These are phyloP conservation scores for Knufia fluminis DNA, from an alignment of 2,329 filamentous ascomycete genomes.

Conservation along the genomic window DNA sequence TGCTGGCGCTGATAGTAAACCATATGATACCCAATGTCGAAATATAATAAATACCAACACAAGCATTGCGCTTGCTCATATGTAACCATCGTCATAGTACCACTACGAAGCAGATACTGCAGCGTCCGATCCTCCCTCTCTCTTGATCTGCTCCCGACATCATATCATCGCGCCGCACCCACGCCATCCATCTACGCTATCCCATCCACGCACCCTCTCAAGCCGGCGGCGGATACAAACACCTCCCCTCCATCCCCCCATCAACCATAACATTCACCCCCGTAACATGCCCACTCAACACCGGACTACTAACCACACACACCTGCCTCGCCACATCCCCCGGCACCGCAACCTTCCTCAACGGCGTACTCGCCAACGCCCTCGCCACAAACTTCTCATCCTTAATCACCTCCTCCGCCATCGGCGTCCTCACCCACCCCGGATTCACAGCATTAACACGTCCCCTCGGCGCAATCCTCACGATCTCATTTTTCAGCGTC, in stretches of 20 bases:
- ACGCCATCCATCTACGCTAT: too few relatives aligned
- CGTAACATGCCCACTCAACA: slow-evolving; percentile 1
- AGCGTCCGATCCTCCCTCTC: too few relatives aligned
- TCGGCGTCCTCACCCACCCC: not conserved
- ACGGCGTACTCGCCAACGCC: not conserved
- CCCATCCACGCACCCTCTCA: not conserved
- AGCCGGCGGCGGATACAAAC: not conserved
- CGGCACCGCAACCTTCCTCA: not conserved
- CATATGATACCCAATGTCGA: too few relatives aligned
- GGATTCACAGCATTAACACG: not conserved
- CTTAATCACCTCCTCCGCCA: not conserved
- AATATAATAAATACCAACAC: too few relatives aligned
- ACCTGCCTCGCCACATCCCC: not conserved
- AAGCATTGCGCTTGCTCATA: too few relatives aligned
- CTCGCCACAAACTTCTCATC: not conserved
- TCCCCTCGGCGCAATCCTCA: not conserved
- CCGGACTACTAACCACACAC: not conserved
- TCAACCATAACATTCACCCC: slow-evolving; percentile 1
- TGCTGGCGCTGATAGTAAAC: too few relatives aligned
- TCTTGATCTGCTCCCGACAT: too few relatives aligned
- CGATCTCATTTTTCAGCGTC: slow-evolving; percentile 1
- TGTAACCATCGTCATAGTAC: too few relatives aligned
- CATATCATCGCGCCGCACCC: too few relatives aligned
- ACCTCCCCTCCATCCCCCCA: slow-evolving; percentile 3
- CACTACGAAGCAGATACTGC: too few relatives aligned